Conservation (phyloP, 768 basidiomycete species). For the Psilocybe azurescens region DNA sequence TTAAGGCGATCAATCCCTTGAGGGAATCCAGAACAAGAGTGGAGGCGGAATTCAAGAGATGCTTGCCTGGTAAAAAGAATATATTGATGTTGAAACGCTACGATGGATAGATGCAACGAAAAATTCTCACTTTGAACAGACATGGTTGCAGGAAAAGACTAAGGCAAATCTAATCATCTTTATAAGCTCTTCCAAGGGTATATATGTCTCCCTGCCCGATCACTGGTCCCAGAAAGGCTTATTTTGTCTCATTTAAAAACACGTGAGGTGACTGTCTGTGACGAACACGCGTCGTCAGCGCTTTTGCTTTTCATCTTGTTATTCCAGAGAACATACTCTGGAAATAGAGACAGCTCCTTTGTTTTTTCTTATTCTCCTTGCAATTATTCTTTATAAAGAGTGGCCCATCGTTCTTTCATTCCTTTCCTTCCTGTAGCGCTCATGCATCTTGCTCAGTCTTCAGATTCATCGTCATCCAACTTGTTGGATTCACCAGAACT, state of each 20-base stretch:
- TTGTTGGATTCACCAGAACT: slow-evolving; percentile 41
- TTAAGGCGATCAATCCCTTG: slow-evolving; percentile 69
- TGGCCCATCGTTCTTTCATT: slow-evolving; percentile 25
- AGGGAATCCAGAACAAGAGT: slow-evolving; percentile 82
- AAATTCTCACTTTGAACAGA: slow-evolving; percentile 39
- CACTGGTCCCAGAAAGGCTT: background rate
- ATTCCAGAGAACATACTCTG: background rate
- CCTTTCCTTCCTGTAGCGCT: slow-evolving; percentile 21
- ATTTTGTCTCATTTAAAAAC: background rate
- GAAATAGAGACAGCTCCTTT: slow-evolving; percentile 18
- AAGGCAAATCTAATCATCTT: background rate
- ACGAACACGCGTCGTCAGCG: slow-evolving; percentile 21
- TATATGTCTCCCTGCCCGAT: background rate
- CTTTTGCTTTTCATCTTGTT: background rate
- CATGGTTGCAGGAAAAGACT: slow-evolving; percentile 27
- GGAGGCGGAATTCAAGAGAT: slow-evolving; percentile 76
- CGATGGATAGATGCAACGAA: background rate
- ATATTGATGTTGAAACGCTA: background rate
- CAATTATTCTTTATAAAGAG: slow-evolving; percentile 22
- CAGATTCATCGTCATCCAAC: slow-evolving; percentile 48
- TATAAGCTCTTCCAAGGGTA: background rate
- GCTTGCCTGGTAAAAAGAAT: slow-evolving; percentile 52
- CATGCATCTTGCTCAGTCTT: slow-evolving; percentile 55
- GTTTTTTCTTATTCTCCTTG: slow-evolving; percentile 20
- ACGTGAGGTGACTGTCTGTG: slow-evolving; percentile 19